Evolutionary conservation across 768 basidiomycete species (phyloP), one percentile per base, ranked within the genome.

Genomic region (Boletus eberwhitei): DNA sequence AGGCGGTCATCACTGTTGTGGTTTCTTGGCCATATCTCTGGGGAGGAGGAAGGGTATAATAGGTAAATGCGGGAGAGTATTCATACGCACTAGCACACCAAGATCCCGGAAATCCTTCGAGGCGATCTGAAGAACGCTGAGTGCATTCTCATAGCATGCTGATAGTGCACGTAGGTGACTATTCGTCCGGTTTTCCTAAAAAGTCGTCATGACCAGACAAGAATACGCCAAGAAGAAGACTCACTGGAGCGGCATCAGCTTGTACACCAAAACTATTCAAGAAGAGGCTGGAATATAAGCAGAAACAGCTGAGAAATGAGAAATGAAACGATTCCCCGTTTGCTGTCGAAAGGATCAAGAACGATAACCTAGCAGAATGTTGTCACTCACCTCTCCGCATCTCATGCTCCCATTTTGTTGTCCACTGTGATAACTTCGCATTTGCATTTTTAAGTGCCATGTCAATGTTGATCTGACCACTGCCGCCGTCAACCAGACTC

Each of bases 11-110:
- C 43, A 88, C 82, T 8, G 87, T 85, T 56, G 90, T 83, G 5
- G 88, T 86, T 66, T 93, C 90, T 74, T 93, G 91, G 8, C 87
- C 82, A 61, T 93, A 93, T 42, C 86, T 85, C 90, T 92, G 66
- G 48, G 44, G 39, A 32, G 63, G 35, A 41, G 31, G 45, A 43
- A 37, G 46, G 38, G 47, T 51, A 44, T 50, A 40, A 37, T 11
- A n/a, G 16, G 21, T 26, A 38, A 22, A 52, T 39, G 17, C 24
- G 16, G 9, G 70, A 79, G 50, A 57, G 82, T 82, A 59, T 32
- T 43, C 8, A 37, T 29, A 70, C 85, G 49, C 62, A 88, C 89
- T 62, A 93, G 79, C 70, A 92, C 85, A 64, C 82, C 81, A 72
- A 91, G 80, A 19, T 77, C 77, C 29, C 83, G 82, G 64, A 92